These are phyloP conservation scores for Knoxia roxburghii DNA, from an alignment of 257 asterid species.

Conservation along the genomic window DNA sequence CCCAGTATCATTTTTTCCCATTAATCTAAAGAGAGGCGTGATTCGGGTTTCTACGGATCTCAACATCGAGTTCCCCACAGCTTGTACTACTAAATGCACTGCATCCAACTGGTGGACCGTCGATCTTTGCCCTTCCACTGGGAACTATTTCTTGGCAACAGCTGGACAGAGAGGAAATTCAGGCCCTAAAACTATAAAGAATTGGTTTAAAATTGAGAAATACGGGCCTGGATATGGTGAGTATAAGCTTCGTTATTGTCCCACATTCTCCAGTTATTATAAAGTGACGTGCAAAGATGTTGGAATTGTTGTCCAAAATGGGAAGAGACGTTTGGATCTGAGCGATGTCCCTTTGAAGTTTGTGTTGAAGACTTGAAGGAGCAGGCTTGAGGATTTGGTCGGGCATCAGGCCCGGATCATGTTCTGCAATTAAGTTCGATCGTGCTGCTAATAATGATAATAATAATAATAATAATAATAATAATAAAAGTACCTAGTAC, in stretches of 20 bases:
- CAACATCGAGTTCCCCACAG: not conserved
- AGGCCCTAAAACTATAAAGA: not conserved
- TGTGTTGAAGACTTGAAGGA: not conserved
- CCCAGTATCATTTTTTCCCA: not conserved
- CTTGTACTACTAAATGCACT: not conserved
- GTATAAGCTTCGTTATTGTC: constrained; percentile 14
- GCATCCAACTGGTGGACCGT: not conserved
- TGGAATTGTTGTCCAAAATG: constrained; percentile 11
- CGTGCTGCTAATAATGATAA: no score
- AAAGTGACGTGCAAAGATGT: constrained; percentile 12
- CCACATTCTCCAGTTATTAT: constrained; percentile 5
- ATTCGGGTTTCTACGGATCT: constrained; percentile 10
- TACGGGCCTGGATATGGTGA: not conserved
- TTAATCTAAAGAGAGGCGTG: not conserved
- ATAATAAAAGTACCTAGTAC: no score
- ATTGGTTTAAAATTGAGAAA: constrained; percentile 14
- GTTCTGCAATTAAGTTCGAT: no score
- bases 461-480: no score
- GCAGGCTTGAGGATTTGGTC: not conserved
- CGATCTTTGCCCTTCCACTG: not conserved
- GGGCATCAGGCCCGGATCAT: no score
- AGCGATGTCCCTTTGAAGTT: constrained; percentile 7
- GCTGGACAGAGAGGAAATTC: constrained; percentile 7
- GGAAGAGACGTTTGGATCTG: constrained; percentile 10
- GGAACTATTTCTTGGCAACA: not conserved